Evolutionary conservation across 495 filamentous ascomycete genomes (phyloP), one percentile per base, ranked within the genome.

Genomic region (Hypoxylon trugodes): DNA sequence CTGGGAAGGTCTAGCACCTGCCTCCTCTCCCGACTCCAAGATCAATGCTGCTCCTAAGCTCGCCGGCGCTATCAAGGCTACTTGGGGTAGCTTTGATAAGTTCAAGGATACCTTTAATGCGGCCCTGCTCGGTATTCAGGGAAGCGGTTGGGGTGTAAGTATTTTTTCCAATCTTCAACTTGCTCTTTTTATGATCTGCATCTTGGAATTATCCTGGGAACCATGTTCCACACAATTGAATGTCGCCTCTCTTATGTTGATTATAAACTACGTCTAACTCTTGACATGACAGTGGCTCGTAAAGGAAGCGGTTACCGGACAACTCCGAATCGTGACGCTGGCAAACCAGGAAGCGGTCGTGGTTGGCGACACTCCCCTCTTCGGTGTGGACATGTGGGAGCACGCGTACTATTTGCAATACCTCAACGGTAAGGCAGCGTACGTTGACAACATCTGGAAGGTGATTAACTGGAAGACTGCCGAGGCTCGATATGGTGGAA

Each of bases 351-450:
- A 98, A 73, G 90, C 95, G 2, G 91, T 97, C 26, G 87, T 96
- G 8, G 90, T 90, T 15, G 90, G 92, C 59, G 96, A 89, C 77
- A 81, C 84, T 51, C 93, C 95, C 49, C 77, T 98, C 43, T 82
- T 98, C 26, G 95, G 96, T 10, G 89, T 98, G 70, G 95, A 98
- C 80, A 96, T 95, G 71, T 98, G 95, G 95, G 95, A 98, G 79
- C 69, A 79, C 56, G 76, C 80, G 40, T 82, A 84, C 73, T 83
- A 82, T 79, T 82, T 98, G 53, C 92, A 98, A 82, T 98, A 98
- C 77, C 85, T 97, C 84, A 98, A 98, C 81, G 89, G 94, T 73
- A 98, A 98, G 86, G 95, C 91, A 50, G 96, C 97, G 76, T 98
- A 98, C 81, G 97, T 98, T 77, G 86, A 85, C 55, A 92, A 92